A percentile compares a stretch with the other conserved stretches of the same genome.
Conservation (phyloP, 2,329 filamentous ascomycete species). For the Cordyceps javanica region DNA sequence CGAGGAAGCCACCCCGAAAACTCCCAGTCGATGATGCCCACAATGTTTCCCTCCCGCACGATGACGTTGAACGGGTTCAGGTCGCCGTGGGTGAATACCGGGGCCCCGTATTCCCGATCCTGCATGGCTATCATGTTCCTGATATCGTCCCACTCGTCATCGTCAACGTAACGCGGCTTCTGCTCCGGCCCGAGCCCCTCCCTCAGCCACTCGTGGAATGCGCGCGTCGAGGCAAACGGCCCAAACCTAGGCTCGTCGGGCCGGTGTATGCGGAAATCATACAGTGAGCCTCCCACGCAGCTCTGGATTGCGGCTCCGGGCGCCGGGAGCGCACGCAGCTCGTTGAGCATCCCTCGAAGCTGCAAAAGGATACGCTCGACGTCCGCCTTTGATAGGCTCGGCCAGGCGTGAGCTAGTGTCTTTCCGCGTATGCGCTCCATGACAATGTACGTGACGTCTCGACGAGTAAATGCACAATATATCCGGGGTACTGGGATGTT, state of each 20-base stretch:
- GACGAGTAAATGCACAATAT: slow-evolving; percentile 19
- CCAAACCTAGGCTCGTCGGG: slow-evolving; percentile 21
- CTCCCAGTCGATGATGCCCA: slow-evolving; percentile 26
- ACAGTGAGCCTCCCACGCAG: slow-evolving; percentile 22
- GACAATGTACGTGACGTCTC: slow-evolving; percentile 21
- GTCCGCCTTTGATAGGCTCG: slow-evolving; percentile 19
- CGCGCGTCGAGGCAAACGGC: slow-evolving; percentile 25
- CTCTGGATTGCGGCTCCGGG: slow-evolving; percentile 18
- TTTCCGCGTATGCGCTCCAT: slow-evolving; percentile 22
- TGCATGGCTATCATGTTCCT: slow-evolving; percentile 22
- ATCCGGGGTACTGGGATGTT: slow-evolving; percentile 24
- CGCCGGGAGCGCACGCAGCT: slow-evolving; percentile 20
- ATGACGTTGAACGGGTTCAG: slow-evolving; percentile 24
- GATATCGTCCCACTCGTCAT: slow-evolving; percentile 19
- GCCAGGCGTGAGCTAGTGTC: slow-evolving; percentile 18
- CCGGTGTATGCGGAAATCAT: slow-evolving; percentile 21
- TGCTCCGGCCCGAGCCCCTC: slow-evolving; percentile 22
- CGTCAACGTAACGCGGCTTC: slow-evolving; percentile 17
- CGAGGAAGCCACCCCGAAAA: slow-evolving; percentile 30
- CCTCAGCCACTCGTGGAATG: slow-evolving; percentile 28
- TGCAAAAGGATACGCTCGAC: slow-evolving; percentile 19
- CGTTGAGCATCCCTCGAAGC: slow-evolving; percentile 22
- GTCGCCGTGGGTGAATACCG: slow-evolving; percentile 26
- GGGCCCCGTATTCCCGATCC: slow-evolving; percentile 17
- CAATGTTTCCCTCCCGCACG: slow-evolving; percentile 20